These are phyloP conservation scores for Penicillium olsonii DNA, from an alignment of 2,329 filamentous ascomycete genomes.

Conservation along the genomic window DNA sequence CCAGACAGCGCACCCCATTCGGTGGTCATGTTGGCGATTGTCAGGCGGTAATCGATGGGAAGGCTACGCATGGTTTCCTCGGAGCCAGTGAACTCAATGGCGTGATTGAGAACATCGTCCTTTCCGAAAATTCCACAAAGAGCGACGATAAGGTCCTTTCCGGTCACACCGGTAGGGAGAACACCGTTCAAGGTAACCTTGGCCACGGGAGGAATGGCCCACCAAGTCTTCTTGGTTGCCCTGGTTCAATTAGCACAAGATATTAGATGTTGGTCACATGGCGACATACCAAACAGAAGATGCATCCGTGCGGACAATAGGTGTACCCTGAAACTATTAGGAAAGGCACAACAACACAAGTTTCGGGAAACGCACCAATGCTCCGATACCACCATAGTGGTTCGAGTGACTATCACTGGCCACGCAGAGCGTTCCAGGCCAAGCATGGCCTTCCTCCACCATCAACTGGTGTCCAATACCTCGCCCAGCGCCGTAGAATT, in stretches of 20 bases:
- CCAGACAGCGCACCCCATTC: conserved; percentile 77
- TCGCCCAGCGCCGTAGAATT: conserved; percentile 73
- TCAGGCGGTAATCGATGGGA: conserved; percentile 70
- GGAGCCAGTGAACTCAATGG: conserved; percentile 81
- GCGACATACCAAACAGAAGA: conserved; percentile 43
- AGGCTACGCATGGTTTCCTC: conserved; percentile 75
- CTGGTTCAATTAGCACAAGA: conserved; percentile 86
- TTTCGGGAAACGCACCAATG: neutral
- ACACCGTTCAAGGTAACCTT: conserved; percentile 75
- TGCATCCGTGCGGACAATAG: neutral
- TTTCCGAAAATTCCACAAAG: conserved; percentile 84
- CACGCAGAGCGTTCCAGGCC: conserved; percentile 82
- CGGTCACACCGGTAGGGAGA: conserved; percentile 77
- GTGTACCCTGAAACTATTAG: neutral
- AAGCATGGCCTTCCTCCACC: conserved; percentile 79
- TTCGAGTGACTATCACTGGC: conserved; percentile 72
- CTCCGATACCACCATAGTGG: conserved; percentile 75
- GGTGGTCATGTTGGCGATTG: conserved; percentile 74
- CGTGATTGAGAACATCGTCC: conserved; percentile 87
- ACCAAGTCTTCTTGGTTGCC: conserved; percentile 83
- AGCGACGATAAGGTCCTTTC: conserved; percentile 92
- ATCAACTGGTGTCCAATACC: conserved; percentile 81
- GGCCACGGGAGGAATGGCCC: conserved; percentile 81
- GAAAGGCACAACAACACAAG: neutral
- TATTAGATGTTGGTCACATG: conserved; percentile 80